A percentile compares a stretch with the other conserved stretches of the same genome.
Conservation (phyloP, 192 early-diverging fungal species). For the Endogone sp. region DNA sequence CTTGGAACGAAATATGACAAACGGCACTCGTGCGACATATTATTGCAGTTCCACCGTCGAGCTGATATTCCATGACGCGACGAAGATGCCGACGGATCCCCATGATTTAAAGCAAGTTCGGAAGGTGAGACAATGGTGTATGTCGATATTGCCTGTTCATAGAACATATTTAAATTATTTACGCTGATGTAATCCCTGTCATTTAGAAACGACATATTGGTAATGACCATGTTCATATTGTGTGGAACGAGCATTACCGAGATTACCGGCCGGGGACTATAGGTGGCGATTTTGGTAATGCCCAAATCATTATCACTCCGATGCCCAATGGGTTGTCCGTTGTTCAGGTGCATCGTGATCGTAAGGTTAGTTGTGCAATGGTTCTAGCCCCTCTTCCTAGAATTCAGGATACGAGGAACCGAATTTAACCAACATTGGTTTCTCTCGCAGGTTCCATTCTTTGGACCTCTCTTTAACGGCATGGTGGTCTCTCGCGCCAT, state of each 20-base stretch:
- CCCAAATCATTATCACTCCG: conserved; percentile 87
- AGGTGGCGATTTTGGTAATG: conserved; percentile 97
- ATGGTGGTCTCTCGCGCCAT: conserved; percentile 72
- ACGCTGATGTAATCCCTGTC: neutral
- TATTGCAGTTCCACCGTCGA: conserved; percentile 82
- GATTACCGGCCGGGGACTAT: conserved; percentile 88
- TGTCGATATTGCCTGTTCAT: neutral
- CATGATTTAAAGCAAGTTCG: conserved; percentile 83
- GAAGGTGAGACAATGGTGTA: conserved; percentile 60
- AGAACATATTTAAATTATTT: no score
- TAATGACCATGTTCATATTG: conserved; percentile 97
- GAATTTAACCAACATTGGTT: neutral
- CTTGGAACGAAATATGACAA: conserved; percentile 73
- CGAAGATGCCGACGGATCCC: conserved; percentile 80
- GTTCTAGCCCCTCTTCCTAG: neutral
- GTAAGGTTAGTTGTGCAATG: conserved; percentile 20
- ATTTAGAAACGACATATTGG: conserved; percentile 95
- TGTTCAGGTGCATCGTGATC: conserved; percentile 57
- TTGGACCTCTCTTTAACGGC: conserved; percentile 83
- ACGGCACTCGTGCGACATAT: conserved; percentile 75
- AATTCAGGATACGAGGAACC: no score
- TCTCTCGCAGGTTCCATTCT: conserved; percentile 54
- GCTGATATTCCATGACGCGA: conserved; percentile 89
- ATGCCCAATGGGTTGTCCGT: conserved; percentile 58
- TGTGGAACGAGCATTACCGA: conserved; percentile 94